Base-by-base conservation (phyloP, 1,284 basidiomycete species). In the Rhodotorula sp. region DNA sequence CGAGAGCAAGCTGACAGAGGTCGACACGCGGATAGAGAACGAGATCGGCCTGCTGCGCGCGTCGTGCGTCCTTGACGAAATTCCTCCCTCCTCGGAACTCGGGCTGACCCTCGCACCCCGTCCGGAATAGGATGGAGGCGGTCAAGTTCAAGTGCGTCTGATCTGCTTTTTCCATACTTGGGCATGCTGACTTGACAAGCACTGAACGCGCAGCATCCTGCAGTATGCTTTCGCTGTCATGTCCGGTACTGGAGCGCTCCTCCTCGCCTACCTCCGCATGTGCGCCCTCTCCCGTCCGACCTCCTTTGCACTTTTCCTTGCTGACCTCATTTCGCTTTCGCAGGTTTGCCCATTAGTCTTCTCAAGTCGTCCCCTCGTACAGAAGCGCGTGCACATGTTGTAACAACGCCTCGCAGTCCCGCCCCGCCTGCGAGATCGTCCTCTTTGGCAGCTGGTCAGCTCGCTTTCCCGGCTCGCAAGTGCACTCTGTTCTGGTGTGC, bases 1-100 rank as follows among this genome's bases (percentile, higher is more conserved):
- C 79, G 95, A 97, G 79, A 85, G 97, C 73, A 98, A 98, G 87
- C 93, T 99, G 81, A 95, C 95, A 82, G 97, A 99, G 82, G 94
- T 98, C 22, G 96, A 99, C 79, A 98, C 96, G 3, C 84, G 94
- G 78, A 98, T 99, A 78, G 96, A 99, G 83, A 91, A 92, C 80
- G 96, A 98, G 83, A 98, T 98, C 80, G 93, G 94, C 4, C 88
- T 89, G 10, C 82, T 98, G 64, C 84, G 93, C 61, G 97, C 96
- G 3, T 54, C 62, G 62, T 63, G 53, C 39, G 62, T 63, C 37
- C 21, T 15, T 25, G 8, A 2, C n/a, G 25, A 50, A n/a, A 15
- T 15, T 55, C 17, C 53, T 34, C 2, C 25, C 15, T 21, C 29
- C 46, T 22, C n/a, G 27, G 10, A 4, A 9, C 32, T 21, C 7